Conservation (phyloP, 768 basidiomycete species). For the Udeniomyces megalosporus region DNA sequence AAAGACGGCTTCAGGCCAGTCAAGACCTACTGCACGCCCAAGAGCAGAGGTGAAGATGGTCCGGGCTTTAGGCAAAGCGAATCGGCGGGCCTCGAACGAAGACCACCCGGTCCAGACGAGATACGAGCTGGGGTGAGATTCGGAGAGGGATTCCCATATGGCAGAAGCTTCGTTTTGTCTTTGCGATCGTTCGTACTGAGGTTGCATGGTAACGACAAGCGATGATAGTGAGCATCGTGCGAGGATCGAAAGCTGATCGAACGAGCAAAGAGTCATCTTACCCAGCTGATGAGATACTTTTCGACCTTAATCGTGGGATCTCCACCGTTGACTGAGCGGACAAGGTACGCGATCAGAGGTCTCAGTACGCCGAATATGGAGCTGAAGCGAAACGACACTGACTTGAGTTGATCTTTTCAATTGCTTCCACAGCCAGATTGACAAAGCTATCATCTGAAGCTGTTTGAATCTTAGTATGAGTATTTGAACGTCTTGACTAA, state of each 20-base stretch:
- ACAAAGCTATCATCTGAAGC: not conserved
- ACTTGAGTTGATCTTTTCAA: slow-evolving; percentile 48
- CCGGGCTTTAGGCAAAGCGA: slow-evolving; percentile 41
- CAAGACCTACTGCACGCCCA: slow-evolving; percentile 46
- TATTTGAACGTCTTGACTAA: not conserved
- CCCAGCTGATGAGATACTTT: slow-evolving; percentile 60
- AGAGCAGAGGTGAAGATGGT: slow-evolving; percentile 50
- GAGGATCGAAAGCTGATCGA: not conserved
- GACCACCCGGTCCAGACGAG: slow-evolving; percentile 59
- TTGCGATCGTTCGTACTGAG: slow-evolving; percentile 21
- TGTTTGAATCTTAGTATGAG: not conserved
- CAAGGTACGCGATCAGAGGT: too few species aligned
- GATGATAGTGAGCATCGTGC: not conserved
- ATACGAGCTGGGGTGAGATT: slow-evolving; percentile 54
- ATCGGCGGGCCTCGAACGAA: slow-evolving; percentile 42
- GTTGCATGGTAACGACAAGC: not conserved
- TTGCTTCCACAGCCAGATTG: slow-evolving; percentile 31
- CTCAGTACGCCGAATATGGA: not conserved
- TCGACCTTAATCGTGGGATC: slow-evolving; percentile 68
- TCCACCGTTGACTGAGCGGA: slow-evolving; percentile 33
- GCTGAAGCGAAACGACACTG: slow-evolving; percentile 13
- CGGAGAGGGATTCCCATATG: slow-evolving; percentile 52
- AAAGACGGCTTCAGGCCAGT: slow-evolving; percentile 92
- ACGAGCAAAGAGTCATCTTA: slow-evolving; percentile 31
- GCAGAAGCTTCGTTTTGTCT: slow-evolving; percentile 20